A percentile compares a stretch with the other conserved stretches of the same genome.
These are phyloP conservation scores for Phallus indusiatus DNA, from an alignment of 768 basidiomycete species.

Conservation along the genomic window DNA sequence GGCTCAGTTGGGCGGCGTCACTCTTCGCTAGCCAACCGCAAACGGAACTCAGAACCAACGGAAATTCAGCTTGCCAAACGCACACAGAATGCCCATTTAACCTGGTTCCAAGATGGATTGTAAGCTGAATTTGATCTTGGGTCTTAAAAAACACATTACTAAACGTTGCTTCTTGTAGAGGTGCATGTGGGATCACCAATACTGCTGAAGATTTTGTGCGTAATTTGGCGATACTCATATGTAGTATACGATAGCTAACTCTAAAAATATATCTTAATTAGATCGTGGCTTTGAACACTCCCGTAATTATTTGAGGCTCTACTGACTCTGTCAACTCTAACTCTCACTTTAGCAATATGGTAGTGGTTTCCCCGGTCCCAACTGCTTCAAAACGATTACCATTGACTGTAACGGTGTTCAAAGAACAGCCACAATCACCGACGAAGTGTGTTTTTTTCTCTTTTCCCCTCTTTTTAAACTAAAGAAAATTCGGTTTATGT, in stretches of 20 bases:
- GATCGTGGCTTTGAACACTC: slow-evolving; percentile 46
- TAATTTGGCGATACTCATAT: slow-evolving; percentile 12
- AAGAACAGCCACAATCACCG: slow-evolving; percentile 47
- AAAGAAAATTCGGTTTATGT: slow-evolving; percentile 4
- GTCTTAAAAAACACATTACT: neutral
- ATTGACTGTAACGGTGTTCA: slow-evolving; percentile 56
- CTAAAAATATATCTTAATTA: slow-evolving; percentile 15
- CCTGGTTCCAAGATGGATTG: slow-evolving; percentile 50
- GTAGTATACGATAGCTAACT: neutral
- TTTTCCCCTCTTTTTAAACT: neutral
- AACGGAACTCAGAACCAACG: neutral
- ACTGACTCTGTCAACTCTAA: neutral
- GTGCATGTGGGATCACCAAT: slow-evolving; percentile 44
- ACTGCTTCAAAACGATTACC: slow-evolving; percentile 53
- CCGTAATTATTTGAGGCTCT: slow-evolving; percentile 17
- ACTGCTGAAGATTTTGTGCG: slow-evolving; percentile 34
- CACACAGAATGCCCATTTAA: slow-evolving; percentile 31
- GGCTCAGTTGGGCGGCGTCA: slow-evolving; percentile 29
- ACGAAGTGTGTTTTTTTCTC: slow-evolving; percentile 37
- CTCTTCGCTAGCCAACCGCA: slow-evolving; percentile 31
- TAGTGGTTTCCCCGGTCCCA: slow-evolving; percentile 48
- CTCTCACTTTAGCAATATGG: slow-evolving; percentile 38
- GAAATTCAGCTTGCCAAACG: neutral
- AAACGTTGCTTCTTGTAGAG: slow-evolving; percentile 25
- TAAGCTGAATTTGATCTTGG: slow-evolving; percentile 20